Conservation (phyloP, 306 rosid species). For the Arachis stenosperma region DNA sequence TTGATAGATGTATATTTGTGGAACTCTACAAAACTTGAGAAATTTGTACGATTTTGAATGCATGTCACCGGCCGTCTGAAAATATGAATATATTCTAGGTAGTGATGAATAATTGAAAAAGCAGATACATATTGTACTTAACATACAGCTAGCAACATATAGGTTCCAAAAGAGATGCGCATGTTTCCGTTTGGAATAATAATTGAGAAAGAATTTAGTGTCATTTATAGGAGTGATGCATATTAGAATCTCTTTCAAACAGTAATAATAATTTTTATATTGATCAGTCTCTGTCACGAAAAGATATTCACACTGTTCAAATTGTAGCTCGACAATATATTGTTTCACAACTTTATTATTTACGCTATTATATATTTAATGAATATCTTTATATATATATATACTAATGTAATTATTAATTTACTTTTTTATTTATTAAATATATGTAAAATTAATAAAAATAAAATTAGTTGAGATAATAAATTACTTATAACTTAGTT, state of each 20-base stretch:
- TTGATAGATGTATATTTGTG: no score
- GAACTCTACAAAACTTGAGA: conserved; percentile 22
- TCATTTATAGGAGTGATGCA: conserved; percentile 1
- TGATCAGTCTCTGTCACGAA: conserved; percentile 11
- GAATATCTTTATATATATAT: no score
- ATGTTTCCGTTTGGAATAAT: conserved; percentile 34
- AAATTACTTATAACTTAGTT: no score
- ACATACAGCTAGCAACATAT: not conserved
- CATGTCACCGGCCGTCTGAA: conserved; percentile 21
- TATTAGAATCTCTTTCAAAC: conserved; percentile 7
- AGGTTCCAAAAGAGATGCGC: conserved; percentile 38
- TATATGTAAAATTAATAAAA: no score
- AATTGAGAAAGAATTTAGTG: not conserved
- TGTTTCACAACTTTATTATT: not conserved
- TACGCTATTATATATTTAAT: no score
- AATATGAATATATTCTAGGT: conserved; percentile 43
- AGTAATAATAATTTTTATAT: not conserved
- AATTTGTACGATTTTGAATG: conserved; percentile 33
- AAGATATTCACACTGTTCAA: not conserved
- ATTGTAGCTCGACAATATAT: conserved; percentile 1
- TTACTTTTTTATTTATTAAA: no score
- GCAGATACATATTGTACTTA: conserved; percentile 1
- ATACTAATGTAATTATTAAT: no score
- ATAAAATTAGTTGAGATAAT: no score
- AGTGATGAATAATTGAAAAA: conserved; percentile 19